Conservation (phyloP, 202 grass and related monocot genomes). For the Thinopyrum obtusiflorum region DNA sequence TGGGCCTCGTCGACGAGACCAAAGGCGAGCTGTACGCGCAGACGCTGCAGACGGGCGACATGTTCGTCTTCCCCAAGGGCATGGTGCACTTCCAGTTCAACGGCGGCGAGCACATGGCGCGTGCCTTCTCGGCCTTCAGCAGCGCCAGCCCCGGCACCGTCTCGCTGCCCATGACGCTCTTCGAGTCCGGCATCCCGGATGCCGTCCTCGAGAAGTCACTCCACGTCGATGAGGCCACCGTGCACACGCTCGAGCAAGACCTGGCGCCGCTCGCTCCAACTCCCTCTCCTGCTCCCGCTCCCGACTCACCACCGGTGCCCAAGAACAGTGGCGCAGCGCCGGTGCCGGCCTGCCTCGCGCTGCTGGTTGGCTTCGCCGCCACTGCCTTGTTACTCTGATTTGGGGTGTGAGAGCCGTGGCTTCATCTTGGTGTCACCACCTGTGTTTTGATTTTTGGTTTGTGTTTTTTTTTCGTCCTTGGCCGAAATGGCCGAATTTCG, state of each 20-base stretch:
- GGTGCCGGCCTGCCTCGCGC: not conserved
- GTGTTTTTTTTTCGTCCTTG: too few relatives aligned
- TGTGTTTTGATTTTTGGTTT: too few relatives aligned
- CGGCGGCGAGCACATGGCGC: not conserved
- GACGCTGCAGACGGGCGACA: slow-evolving; percentile 31
- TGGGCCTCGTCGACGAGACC: slow-evolving; percentile 29
- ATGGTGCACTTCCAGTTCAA: slow-evolving; percentile 52
- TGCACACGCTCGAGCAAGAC: slow-evolving; percentile 6
- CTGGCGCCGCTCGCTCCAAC: not conserved
- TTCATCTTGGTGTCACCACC: not conserved
- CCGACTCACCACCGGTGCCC: not conserved
- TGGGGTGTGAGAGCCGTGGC: not conserved
- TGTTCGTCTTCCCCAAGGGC: slow-evolving; percentile 49
- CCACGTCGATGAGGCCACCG: slow-evolving; percentile 12
- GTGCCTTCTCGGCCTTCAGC: slow-evolving; percentile 36
- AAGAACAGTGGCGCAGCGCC: not conserved
- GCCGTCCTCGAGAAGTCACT: slow-evolving; percentile 31
- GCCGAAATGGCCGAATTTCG: too few relatives aligned
- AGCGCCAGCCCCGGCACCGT: slow-evolving; percentile 36
- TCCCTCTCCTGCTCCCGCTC: not conserved
- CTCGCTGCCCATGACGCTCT: slow-evolving; percentile 13
- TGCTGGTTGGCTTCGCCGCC: not conserved
- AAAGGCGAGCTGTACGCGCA: slow-evolving; percentile 27
- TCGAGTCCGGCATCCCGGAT: slow-evolving; percentile 30
- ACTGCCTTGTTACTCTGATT: not conserved